Conservation (phyloP, 768 basidiomycete species). For the Hygrocybe coccinea region DNA sequence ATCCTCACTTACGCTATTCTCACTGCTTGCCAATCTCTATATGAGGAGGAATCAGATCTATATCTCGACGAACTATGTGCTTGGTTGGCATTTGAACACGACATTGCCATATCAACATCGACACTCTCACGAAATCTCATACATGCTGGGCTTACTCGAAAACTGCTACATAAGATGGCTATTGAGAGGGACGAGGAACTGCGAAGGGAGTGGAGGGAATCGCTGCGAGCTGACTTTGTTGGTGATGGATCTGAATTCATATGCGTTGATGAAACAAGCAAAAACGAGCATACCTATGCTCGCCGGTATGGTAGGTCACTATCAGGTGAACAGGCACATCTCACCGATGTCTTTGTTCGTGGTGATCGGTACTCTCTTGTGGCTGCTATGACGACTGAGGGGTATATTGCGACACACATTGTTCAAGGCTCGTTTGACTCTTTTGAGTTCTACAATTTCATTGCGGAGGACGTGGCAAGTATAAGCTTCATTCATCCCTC, state of each 20-base stretch:
- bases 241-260: slow-evolving; percentile 6
- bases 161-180: slow-evolving; percentile 17
- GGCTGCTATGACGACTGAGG: slow-evolving; percentile 31
- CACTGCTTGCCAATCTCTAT: slow-evolving; percentile 9
- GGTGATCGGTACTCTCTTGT: slow-evolving; percentile 31
- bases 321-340: slow-evolving; percentile 14
- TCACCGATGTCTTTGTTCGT: slow-evolving; percentile 21
- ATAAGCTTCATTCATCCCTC: neutral
- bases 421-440: slow-evolving; percentile 33
- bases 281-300: slow-evolving; percentile 25
- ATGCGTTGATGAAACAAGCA: slow-evolving; percentile 25
- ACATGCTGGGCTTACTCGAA: slow-evolving; percentile 15
- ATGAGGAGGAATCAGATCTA: slow-evolving; percentile 1
- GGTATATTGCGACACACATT: slow-evolving; percentile 31
- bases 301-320: slow-evolving; percentile 18
- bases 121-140: slow-evolving; percentile 14
- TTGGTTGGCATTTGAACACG: slow-evolving; percentile 13
- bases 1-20: slow-evolving; percentile 12
- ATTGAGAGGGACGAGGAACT: slow-evolving; percentile 13
- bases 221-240: neutral
- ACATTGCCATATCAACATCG: slow-evolving; percentile 11
- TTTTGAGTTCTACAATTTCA: slow-evolving; percentile 33
- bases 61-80: slow-evolving; percentile 12
- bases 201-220: neutral
- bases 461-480: slow-evolving; percentile 33